Percentiles rank a stretch among this genome's conserved stretches.
Evolutionary conservation across 352 stramenopile genomes (phyloP).

Genomic region (Stramenopiles sp.): DNA sequence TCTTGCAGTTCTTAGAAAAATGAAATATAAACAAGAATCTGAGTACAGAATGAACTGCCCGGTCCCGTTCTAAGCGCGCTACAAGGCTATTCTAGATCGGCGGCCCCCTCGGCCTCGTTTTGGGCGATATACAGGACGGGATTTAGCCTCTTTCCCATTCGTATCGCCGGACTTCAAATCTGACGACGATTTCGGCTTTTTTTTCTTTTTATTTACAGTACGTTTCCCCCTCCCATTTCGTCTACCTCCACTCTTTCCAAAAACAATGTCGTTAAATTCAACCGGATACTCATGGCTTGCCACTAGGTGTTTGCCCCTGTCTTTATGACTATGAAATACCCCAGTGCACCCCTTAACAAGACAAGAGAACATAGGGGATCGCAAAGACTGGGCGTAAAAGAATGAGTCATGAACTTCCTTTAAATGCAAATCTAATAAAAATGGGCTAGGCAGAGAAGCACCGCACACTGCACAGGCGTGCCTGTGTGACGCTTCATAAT

Average conservation of each 20-base stretch:
- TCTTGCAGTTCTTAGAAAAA: too few relatives aligned
- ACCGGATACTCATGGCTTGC: not conserved
- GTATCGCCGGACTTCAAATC: not conserved
- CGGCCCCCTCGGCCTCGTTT: too few relatives aligned
- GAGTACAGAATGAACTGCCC: too few relatives aligned
- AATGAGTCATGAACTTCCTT: slow-evolving; percentile 1
- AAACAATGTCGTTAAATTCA: slow-evolving; percentile 10
- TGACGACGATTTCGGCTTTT: not conserved
- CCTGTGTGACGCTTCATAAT: not conserved
- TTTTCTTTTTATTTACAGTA: not conserved
- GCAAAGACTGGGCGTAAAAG: not conserved
- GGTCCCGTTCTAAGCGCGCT: too few relatives aligned
- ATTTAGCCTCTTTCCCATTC: too few relatives aligned
- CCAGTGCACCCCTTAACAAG: not conserved
- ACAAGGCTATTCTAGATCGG: too few relatives aligned
- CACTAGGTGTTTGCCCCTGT: not conserved
- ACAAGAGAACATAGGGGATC: not conserved
- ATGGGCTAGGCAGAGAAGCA: not conserved
- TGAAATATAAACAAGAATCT: too few relatives aligned
- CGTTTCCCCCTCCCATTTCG: not conserved
- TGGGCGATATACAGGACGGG: too few relatives aligned
- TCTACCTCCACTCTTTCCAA: slow-evolving; percentile 7
- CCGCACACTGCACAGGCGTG: not conserved
- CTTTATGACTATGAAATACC: not conserved
- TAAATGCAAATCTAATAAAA: not conserved